Conservation (phyloP, 208 protist genomes). For the Angomonas ambiguus region DNA sequence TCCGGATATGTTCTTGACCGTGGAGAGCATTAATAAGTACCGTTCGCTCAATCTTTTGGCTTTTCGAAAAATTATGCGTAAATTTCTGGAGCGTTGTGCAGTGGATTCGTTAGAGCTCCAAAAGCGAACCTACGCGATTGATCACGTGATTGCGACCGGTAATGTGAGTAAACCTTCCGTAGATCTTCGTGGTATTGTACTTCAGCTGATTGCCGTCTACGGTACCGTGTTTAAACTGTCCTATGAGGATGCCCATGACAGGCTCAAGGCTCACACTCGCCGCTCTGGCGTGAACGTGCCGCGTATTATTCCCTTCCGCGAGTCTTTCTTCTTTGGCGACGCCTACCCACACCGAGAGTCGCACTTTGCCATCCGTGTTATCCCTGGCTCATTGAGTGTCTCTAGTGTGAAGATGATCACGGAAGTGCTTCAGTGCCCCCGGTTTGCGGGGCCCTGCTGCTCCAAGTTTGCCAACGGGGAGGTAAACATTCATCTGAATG, state of each 20-base stretch:
- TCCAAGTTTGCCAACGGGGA: constrained; percentile 81
- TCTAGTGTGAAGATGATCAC: constrained; percentile 79
- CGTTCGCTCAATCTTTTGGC: constrained; percentile 65
- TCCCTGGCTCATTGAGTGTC: constrained; percentile 52
- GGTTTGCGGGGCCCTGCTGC: constrained; percentile 41
- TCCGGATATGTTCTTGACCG: constrained; percentile 54
- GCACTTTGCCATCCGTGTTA: constrained; percentile 66
- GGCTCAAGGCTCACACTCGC: constrained; percentile 43
- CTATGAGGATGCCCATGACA: constrained; percentile 51
- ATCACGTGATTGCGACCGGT: constrained; percentile 46
- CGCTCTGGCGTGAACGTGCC: constrained; percentile 39
- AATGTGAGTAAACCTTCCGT: constrained; percentile 46
- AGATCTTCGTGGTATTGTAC: constrained; percentile 49
- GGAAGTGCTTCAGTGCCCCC: constrained; percentile 61
- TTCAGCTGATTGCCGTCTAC: constrained; percentile 68
- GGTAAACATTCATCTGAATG: constrained; percentile 69
- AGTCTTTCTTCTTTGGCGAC: constrained; percentile 80
- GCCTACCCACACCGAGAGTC: constrained; percentile 62
- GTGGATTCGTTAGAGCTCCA: constrained; percentile 67
- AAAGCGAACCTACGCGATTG: constrained; percentile 35
- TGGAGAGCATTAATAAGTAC: constrained; percentile 64
- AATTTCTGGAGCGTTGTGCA: constrained; percentile 76
- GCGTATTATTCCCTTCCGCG: constrained; percentile 66
- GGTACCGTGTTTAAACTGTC: constrained; percentile 65
- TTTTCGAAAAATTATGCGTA: constrained; percentile 75